Evolutionary conservation across 805 yeast species (phyloP).

Genomic region (Peterozyma toletana): DNA sequence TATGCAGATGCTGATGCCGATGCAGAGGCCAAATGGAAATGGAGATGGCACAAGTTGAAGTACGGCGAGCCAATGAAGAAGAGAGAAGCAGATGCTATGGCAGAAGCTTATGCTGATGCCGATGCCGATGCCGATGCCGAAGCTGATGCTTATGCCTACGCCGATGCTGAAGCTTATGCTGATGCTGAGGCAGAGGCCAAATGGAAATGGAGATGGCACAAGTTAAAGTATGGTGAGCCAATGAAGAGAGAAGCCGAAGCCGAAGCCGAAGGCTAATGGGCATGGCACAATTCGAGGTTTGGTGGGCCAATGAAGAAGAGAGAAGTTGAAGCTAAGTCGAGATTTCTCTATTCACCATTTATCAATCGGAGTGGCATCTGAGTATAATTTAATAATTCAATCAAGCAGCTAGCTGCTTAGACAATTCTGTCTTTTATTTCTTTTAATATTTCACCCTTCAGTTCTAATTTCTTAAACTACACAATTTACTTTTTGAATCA

Average conservation of each 20-base stretch:
- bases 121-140: slow-evolving; percentile 13
- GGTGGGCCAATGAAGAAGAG: slow-evolving; percentile 18
- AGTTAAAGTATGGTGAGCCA: slow-evolving; percentile 9
- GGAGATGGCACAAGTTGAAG: slow-evolving; percentile 9
- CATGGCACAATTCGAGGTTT: slow-evolving; percentile 3
- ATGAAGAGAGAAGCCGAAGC: slow-evolving; percentile 22
- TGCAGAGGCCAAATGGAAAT: slow-evolving; percentile 10
- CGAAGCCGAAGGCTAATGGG: slow-evolving; percentile 13
- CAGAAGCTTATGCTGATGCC: slow-evolving; percentile 7
- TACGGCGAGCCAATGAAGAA: slow-evolving; percentile 9
- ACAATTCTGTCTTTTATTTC: too few species aligned
- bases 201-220: slow-evolving; percentile 10
- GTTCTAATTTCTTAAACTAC: too few species aligned
- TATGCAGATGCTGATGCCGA: slow-evolving; percentile 13
- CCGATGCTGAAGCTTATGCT: slow-evolving; percentile 5
- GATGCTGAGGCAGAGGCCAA: slow-evolving; percentile 13
- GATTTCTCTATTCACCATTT: too few species aligned
- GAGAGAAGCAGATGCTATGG: slow-evolving; percentile 12
- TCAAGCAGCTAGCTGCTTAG: too few species aligned
- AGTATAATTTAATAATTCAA: too few species aligned
- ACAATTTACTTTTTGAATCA: too few species aligned
- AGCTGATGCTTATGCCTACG: slow-evolving; percentile 1
- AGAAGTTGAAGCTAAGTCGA: too few species aligned
- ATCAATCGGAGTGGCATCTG: too few species aligned
- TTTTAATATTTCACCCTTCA: too few species aligned